Evolutionary conservation across 768 basidiomycete species (phyloP).

Genomic region (Hydnomerulius pinastri): DNA sequence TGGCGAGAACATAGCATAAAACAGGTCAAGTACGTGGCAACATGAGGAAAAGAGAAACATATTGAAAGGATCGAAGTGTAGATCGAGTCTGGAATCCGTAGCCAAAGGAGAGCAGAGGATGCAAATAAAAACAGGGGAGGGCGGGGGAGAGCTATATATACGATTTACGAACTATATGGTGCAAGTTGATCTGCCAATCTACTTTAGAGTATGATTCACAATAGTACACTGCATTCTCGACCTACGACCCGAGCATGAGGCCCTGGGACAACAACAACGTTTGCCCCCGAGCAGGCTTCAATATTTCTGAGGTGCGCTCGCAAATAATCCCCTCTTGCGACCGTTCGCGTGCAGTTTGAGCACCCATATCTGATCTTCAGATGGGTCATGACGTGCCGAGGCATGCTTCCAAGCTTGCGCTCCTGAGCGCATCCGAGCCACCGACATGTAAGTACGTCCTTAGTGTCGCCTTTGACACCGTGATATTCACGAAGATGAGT

Average conservation of each 20-base stretch:
- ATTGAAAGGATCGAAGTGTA: no score
- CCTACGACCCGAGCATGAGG: background rate
- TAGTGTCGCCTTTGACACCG: background rate
- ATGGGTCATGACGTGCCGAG: constrained; percentile 8
- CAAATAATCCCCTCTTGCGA: constrained; percentile 1
- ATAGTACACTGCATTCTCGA: background rate
- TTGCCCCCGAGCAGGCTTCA: background rate
- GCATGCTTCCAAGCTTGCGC: background rate
- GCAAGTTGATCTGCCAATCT: no score
- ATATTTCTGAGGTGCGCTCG: background rate
- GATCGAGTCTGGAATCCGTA: no score
- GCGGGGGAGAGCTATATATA: no score
- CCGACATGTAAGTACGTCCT: background rate
- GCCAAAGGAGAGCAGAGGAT: no score
- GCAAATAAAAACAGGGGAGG: no score
- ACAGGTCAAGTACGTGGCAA: no score
- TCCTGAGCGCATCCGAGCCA: constrained; percentile 1
- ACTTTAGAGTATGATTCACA: background rate
- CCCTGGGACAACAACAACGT: background rate
- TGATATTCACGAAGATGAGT: constrained; percentile 4
- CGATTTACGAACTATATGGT: no score
- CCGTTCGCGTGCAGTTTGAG: background rate
- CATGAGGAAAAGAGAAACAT: no score
- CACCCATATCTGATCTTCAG: background rate
- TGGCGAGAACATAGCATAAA: no score